A percentile compares a stretch with the other conserved stretches of the same genome.
Evolutionary conservation across 495 filamentous ascomycete genomes (phyloP).

Genomic region (Penicillium macrosclerotiorum): DNA sequence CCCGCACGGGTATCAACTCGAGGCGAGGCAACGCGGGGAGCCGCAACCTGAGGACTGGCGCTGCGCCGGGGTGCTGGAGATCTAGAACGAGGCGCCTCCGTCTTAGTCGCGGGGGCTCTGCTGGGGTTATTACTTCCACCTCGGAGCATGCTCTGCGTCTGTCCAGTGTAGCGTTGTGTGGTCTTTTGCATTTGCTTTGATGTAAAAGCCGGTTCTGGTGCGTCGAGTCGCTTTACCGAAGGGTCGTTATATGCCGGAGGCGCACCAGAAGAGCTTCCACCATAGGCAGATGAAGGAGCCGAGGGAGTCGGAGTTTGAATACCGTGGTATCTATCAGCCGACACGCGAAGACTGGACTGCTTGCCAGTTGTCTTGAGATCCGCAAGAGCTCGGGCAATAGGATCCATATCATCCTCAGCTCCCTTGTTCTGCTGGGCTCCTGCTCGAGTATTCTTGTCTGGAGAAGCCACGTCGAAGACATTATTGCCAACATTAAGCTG

Average conservation of each 20-base stretch:
- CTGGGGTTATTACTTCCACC: constrained; percentile 36
- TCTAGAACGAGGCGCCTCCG: constrained; percentile 42
- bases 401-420: constrained; percentile 63
- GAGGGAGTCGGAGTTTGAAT: constrained; percentile 66
- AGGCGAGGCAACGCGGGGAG: constrained; percentile 30
- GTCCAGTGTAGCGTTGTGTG: constrained; percentile 78
- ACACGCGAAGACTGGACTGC: constrained; percentile 72
- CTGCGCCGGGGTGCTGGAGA: constrained; percentile 56
- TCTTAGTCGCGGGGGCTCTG: constrained; percentile 24
- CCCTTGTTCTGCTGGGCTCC: constrained; percentile 31
- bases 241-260: constrained; percentile 82
- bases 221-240: constrained; percentile 74
- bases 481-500: constrained; percentile 97
- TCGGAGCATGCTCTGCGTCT: constrained; percentile 78
- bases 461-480: constrained; percentile 92
- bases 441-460: constrained; percentile 53
- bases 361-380: constrained; percentile 87
- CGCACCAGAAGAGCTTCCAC: constrained; percentile 51
- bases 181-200: constrained; percentile 91
- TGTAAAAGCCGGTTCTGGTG: constrained; percentile 89
- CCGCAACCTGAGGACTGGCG: constrained; percentile 47
- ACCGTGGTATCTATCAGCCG: constrained; percentile 91
- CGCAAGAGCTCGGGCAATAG: constrained; percentile 87
- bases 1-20: constrained; percentile 40
- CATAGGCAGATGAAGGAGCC: constrained; percentile 58